Conservation (phyloP, 768 basidiomycete genomes). For the Mycena rosella region DNA sequence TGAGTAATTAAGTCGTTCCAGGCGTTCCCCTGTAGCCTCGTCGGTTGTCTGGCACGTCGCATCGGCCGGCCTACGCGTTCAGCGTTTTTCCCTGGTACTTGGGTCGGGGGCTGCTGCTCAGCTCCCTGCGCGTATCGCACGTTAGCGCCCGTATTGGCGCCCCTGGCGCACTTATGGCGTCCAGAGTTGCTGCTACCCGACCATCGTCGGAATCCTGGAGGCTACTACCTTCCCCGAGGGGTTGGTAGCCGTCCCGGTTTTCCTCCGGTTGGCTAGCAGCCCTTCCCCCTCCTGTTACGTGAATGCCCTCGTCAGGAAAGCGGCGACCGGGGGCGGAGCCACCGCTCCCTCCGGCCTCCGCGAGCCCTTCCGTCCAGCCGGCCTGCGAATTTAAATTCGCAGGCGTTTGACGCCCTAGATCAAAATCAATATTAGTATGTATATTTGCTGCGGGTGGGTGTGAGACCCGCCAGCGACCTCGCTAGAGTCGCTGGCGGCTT, state of each 20-base stretch:
- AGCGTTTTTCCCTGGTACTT: no score
- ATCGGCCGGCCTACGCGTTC: no score
- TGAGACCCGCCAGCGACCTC: conserved; percentile 3
- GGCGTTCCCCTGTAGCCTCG: no score
- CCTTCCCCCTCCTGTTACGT: not conserved
- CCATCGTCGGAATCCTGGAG: not conserved
- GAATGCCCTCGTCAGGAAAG: not conserved
- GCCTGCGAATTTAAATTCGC: not conserved
- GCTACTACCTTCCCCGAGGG: not conserved
- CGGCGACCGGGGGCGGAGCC: conserved; percentile 8
- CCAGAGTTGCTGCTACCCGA: conserved; percentile 8
- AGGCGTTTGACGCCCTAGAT: not conserved
- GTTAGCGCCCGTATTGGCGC: not conserved
- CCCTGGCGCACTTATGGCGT: conserved; percentile 2
- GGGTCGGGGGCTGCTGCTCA: no score
- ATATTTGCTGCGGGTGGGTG: not conserved
- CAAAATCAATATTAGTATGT: no score
- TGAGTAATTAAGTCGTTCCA: no score
- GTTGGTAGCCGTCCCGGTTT: conserved; percentile 7
- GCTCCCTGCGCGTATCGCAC: not conserved
- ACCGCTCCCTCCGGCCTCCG: not conserved
- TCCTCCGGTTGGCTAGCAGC: conserved; percentile 4
- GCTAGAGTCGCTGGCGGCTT: not conserved
- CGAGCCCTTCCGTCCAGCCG: not conserved
- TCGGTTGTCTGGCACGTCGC: no score